These are phyloP conservation scores for Fusarium lyarnte DNA, from an alignment of 2,329 filamentous ascomycete species.

Conservation along the genomic window DNA sequence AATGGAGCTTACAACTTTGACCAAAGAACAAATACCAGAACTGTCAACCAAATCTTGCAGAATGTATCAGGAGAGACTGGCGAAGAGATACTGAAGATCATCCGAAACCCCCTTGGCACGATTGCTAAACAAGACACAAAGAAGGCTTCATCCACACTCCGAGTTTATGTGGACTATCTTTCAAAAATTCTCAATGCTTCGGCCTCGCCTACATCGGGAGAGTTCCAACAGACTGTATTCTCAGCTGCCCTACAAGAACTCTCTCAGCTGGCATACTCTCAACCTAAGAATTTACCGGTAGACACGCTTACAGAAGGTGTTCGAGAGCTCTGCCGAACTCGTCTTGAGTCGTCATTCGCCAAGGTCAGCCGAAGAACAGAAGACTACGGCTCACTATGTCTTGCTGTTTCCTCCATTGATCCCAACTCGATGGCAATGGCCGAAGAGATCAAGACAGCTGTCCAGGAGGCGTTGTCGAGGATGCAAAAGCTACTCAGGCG, in stretches of 20 bases:
- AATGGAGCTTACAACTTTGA: constrained; percentile 84
- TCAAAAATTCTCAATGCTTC: constrained; percentile 60
- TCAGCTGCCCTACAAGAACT: constrained; percentile 60
- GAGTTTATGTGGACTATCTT: constrained; percentile 64
- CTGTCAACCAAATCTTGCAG: constrained; percentile 77
- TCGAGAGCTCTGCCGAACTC: constrained; percentile 63
- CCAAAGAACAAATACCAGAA: constrained; percentile 85
- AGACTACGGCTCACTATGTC: constrained; percentile 63
- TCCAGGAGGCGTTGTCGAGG: constrained; percentile 61
- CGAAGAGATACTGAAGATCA: constrained; percentile 59
- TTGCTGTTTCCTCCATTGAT: constrained; percentile 64
- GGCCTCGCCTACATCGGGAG: constrained; percentile 40
- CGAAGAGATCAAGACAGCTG: constrained; percentile 62
- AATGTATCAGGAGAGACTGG: constrained; percentile 66
- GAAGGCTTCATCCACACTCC: constrained; percentile 50
- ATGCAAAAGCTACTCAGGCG: constrained; percentile 63
- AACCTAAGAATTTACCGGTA: constrained; percentile 52
- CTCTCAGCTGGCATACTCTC: constrained; percentile 65
- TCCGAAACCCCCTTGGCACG: constrained; percentile 55
- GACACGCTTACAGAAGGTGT: constrained; percentile 61
- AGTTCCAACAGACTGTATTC: constrained; percentile 47
- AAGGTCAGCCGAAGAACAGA: constrained; percentile 64
- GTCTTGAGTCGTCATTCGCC: constrained; percentile 67
- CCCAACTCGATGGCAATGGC: constrained; percentile 63
- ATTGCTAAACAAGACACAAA: constrained; percentile 41